Conservation (phyloP, 345 rosid genomes). For the Citrus glauca region DNA sequence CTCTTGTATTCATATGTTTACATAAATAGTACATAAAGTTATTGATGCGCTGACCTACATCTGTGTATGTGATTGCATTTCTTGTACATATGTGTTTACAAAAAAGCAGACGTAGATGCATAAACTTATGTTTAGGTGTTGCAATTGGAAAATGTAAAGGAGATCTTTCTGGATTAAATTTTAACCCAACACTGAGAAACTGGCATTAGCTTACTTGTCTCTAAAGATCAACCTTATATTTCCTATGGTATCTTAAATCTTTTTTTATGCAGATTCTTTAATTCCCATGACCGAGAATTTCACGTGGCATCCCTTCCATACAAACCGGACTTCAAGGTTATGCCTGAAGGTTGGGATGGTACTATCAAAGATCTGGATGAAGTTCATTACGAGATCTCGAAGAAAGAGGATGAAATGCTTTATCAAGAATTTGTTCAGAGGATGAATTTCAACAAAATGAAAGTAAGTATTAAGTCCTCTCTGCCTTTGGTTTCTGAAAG, state of each 20-base stretch:
- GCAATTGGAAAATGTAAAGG: not conserved
- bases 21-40: not conserved
- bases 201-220: not conserved
- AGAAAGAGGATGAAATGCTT: constrained; percentile 91
- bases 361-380: constrained; percentile 83
- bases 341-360: constrained; percentile 99
- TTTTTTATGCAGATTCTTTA: constrained; percentile 55
- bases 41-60: too few species aligned
- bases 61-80: too few species aligned
- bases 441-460: constrained; percentile 86
- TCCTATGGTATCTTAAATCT: not conserved
- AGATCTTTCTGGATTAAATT: not conserved
- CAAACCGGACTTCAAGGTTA: constrained; percentile 92
- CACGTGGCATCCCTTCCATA: constrained; percentile 94
- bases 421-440: constrained; percentile 79
- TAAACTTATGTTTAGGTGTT: not conserved
- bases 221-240: not conserved
- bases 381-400: constrained; percentile 95
- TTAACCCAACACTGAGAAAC: too few species aligned
- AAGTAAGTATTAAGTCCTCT: constrained; percentile 40
- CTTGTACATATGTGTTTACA: too few species aligned
- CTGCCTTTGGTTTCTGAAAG: not conserved
- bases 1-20: not conserved
- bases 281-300: constrained; percentile 87
- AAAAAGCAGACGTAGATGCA: too few species aligned